Evolutionary conservation across 257 asterid genomes (phyloP).

Genomic region (Plantago ovata): DNA sequence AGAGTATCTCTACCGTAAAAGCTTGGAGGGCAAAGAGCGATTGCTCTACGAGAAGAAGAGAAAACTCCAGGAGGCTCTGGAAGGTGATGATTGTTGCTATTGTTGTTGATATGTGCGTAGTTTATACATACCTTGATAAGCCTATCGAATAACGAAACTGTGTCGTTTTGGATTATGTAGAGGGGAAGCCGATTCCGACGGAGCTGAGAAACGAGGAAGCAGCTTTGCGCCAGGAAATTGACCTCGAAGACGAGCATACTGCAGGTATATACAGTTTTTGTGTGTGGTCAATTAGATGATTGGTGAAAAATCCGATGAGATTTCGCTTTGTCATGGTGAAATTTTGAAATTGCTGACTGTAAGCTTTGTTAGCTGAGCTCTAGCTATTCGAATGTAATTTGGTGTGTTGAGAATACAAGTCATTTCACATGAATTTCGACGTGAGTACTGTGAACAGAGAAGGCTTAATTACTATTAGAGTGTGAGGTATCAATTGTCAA

Average conservation of each 20-base stretch:
- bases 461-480: no score
- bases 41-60: conserved; percentile 85
- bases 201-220: conserved; percentile 96
- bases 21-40: conserved; percentile 90
- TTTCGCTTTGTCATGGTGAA: no score
- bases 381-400: no score
- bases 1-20: conserved; percentile 82
- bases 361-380: no score
- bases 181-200: conserved; percentile 96
- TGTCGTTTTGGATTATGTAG: conserved; percentile 26
- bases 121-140: background rate
- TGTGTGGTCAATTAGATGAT: background rate
- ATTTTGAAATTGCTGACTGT: no score
- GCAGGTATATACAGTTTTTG: conserved; percentile 39
- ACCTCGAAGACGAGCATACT: conserved; percentile 86
- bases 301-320: no score
- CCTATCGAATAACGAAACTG: background rate
- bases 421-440: no score
- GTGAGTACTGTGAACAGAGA: no score
- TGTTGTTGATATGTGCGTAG: background rate
- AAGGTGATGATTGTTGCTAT: conserved; percentile 35
- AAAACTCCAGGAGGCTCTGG: conserved; percentile 70
- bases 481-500: no score
- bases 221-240: conserved; percentile 85
- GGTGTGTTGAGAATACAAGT: no score